phyloP scores from a whole-genome alignment of 208 protist genomes.

The Herpetomonas samuelpessoai region DNA sequence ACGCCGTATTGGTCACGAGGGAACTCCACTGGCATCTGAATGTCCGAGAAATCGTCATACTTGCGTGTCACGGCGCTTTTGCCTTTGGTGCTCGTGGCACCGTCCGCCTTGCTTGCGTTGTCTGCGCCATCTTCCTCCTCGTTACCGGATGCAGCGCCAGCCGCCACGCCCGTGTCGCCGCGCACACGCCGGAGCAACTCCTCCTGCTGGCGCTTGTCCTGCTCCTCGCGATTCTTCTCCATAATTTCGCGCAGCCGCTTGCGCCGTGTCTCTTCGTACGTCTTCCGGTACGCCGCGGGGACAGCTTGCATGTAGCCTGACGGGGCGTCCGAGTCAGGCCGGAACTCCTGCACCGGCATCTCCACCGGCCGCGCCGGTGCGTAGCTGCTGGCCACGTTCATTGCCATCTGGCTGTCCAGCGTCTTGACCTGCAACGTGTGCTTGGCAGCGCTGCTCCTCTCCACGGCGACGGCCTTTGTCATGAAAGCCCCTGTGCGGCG shows the following conservation, averaged over 20 bases:
- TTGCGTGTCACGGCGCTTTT: slow-evolving; percentile 1
- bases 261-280: slow-evolving; percentile 67
- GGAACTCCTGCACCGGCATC: slow-evolving; percentile 65
- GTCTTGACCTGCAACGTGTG: slow-evolving; percentile 88
- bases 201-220: slow-evolving; percentile 68
- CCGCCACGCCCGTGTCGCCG: slow-evolving; percentile 15
- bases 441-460: slow-evolving; percentile 43
- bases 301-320: slow-evolving; percentile 79
- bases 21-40: slow-evolving; percentile 85
- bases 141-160: slow-evolving; percentile 9
- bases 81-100: not conserved
- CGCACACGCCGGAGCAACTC: slow-evolving; percentile 57
- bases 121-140: not conserved
- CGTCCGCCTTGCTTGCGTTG: not conserved
- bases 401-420: slow-evolving; percentile 84
- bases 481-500: slow-evolving; percentile 64
- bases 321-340: slow-evolving; percentile 69
- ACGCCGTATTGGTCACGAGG: slow-evolving; percentile 90
- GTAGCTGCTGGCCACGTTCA: slow-evolving; percentile 85
- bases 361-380: slow-evolving; percentile 76
- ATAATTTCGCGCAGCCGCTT: slow-evolving; percentile 85
- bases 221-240: slow-evolving; percentile 69
- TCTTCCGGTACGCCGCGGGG: slow-evolving; percentile 54
- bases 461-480: slow-evolving; percentile 56
- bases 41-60: slow-evolving; percentile 69